Conservation (phyloP, 1,284 basidiomycete genomes). For the Leccinum pachyderme region DNA sequence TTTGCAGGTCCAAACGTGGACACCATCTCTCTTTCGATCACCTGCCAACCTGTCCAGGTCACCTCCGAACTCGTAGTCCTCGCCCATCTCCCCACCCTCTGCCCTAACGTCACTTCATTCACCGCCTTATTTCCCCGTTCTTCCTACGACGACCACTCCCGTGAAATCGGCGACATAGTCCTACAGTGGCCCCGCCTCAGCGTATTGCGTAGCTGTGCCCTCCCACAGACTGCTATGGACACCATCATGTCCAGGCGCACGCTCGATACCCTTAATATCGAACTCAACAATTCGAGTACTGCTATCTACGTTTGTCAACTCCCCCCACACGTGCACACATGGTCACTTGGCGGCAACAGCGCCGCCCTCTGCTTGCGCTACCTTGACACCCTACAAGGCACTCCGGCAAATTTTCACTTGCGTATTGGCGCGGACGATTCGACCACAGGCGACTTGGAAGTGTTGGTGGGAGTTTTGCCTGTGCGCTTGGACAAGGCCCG, state of each 20-base stretch:
- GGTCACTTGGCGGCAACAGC: constrained; percentile 26
- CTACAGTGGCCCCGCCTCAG: constrained; percentile 19
- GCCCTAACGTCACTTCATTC: constrained; percentile 27
- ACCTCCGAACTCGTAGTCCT: constrained; percentile 24
- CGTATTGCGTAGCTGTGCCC: constrained; percentile 20
- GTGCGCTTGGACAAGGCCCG: constrained; percentile 15
- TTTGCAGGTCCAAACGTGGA: constrained; percentile 25
- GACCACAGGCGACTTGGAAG: constrained; percentile 14
- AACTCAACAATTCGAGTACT: constrained; percentile 26
- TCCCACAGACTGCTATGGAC: constrained; percentile 26
- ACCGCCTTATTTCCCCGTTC: constrained; percentile 28
- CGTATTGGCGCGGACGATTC: constrained; percentile 29
- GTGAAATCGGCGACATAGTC: constrained; percentile 28
- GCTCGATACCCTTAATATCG: constrained; percentile 26
- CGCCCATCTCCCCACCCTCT: constrained; percentile 19
- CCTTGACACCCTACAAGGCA: constrained; percentile 17
- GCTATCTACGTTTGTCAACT: constrained; percentile 21
- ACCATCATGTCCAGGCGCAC: constrained; percentile 8
- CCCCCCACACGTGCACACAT: constrained; percentile 21
- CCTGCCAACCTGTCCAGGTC: constrained; percentile 26
- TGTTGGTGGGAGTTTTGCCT: constrained; percentile 11
- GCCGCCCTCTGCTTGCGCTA: constrained; percentile 23
- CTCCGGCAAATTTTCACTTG: constrained; percentile 18
- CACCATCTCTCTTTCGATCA: constrained; percentile 21
- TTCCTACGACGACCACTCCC: constrained; percentile 26